Percentiles rank a stretch among this genome's conserved stretches.
Conservation (phyloP, 208 protist genomes). For the Leishmania major region DNA sequence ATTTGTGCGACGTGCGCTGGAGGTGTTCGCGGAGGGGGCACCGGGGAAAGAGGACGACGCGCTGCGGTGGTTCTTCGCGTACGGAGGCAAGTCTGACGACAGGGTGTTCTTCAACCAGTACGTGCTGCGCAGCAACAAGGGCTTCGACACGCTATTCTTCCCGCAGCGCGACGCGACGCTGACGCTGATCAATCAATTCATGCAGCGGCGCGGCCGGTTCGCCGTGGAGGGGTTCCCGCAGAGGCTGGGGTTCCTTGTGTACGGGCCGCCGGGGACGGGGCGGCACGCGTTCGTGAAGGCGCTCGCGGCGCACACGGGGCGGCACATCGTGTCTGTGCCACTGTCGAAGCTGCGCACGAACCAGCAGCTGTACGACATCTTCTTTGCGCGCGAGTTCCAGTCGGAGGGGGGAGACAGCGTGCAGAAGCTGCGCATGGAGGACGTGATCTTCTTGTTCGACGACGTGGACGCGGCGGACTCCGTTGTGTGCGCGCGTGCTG, state of each 20-base stretch:
- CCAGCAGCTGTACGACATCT: conserved; percentile 90
- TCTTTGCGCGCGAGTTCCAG: conserved; percentile 75
- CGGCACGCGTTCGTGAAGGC: conserved; percentile 99
- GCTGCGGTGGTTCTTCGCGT: conserved; percentile 16
- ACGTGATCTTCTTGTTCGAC: conserved; percentile 90
- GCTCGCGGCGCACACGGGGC: conserved; percentile 99
- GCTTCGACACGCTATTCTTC: conserved; percentile 90
- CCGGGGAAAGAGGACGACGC: background rate
- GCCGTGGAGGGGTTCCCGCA: conserved; percentile 83
- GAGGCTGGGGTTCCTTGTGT: conserved; percentile 98
- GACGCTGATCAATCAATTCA: conserved; percentile 82
- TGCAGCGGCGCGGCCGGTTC: conserved; percentile 73
- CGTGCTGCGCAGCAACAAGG: conserved; percentile 72
- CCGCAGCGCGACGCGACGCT: conserved; percentile 65
- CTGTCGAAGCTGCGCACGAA: conserved; percentile 81
- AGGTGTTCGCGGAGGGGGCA: conserved; percentile 22
- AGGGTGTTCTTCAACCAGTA: conserved; percentile 70
- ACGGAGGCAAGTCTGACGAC: conserved; percentile 20
- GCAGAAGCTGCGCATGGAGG: conserved; percentile 55
- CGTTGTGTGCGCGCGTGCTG: conserved; percentile 70
- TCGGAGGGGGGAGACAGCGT: conserved; percentile 22
- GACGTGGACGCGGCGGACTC: conserved; percentile 75
- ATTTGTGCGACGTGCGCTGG: conserved; percentile 30
- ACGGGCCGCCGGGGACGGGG: conserved; percentile 96
- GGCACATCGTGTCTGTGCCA: conserved; percentile 79